These are phyloP conservation scores for Naganishia onofrii DNA, from an alignment of 768 basidiomycete genomes.

Conservation along the genomic window DNA sequence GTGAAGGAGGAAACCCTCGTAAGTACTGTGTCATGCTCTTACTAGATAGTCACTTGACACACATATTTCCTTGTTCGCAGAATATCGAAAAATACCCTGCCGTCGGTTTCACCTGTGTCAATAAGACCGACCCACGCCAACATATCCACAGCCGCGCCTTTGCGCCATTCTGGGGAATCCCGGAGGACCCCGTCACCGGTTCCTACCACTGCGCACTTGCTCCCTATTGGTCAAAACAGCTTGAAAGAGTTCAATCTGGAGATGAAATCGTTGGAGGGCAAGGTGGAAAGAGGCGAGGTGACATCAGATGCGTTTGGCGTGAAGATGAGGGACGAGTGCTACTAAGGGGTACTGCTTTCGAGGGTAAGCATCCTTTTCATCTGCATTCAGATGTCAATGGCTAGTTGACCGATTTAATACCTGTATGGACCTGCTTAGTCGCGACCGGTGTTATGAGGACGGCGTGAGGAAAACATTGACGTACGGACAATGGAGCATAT, in stretches of 20 bases:
- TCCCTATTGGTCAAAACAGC: constrained; percentile 21
- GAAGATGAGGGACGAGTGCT: constrained; percentile 31
- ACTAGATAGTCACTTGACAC: too few relatives aligned
- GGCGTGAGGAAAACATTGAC: neutral
- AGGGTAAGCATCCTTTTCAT: constrained; percentile 21
- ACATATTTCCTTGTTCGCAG: neutral
- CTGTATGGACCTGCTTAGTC: neutral
- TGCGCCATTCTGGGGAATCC: constrained; percentile 12
- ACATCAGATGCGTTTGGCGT: constrained; percentile 28
- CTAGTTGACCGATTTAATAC: neutral
- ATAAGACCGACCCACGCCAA: neutral
- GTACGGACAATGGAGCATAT: neutral
- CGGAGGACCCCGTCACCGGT: constrained; percentile 33
- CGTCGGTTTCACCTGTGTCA: neutral
- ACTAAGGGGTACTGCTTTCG: constrained; percentile 26
- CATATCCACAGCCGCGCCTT: constrained; percentile 27
- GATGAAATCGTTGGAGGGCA: constrained; percentile 26
- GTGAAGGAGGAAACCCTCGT: constrained; percentile 17
- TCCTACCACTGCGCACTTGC: constrained; percentile 31
- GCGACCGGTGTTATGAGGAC: constrained; percentile 6
- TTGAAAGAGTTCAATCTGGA: constrained; percentile 17
- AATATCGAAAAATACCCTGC: constrained; percentile 17
- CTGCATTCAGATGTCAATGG: neutral
- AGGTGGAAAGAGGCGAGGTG: constrained; percentile 30
- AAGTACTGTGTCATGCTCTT: neutral